A percentile compares a stretch with the other conserved stretches of the same genome.
These are phyloP conservation scores for Candida germanica DNA, from an alignment of 805 yeast genomes.

Conservation along the genomic window DNA sequence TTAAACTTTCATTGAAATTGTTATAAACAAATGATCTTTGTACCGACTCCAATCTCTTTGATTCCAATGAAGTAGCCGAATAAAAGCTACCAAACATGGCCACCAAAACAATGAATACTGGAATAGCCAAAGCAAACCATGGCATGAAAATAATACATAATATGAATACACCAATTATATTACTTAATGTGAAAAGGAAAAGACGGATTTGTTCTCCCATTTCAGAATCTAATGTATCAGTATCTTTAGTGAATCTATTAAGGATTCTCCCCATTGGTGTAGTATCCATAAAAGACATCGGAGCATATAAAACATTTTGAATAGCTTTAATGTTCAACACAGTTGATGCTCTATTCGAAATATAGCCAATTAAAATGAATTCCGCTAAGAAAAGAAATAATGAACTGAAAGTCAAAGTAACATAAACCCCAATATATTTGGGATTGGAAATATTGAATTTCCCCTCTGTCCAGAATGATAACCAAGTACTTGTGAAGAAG, in stretches of 20 bases:
- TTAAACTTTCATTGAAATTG: conserved; percentile 33
- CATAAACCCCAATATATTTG: conserved; percentile 71
- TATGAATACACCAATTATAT: conserved; percentile 52
- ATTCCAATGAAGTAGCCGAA: conserved; percentile 34
- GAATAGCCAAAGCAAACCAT: conserved; percentile 37
- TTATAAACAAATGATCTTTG: conserved; percentile 37
- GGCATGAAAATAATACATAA: conserved; percentile 35
- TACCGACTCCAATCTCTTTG: conserved; percentile 35
- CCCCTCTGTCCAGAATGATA: conserved; percentile 73
- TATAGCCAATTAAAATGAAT: conserved; percentile 46
- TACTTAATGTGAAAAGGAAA: conserved; percentile 51
- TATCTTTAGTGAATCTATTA: conserved; percentile 83
- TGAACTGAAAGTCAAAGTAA: conserved; percentile 52
- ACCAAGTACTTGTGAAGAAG: conserved; percentile 68
- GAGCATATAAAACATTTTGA: conserved; percentile 60
- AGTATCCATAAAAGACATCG: conserved; percentile 78
- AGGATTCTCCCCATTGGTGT: conserved; percentile 84
- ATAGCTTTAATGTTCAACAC: conserved; percentile 60
- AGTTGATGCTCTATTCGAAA: conserved; percentile 51
- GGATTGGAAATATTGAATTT: conserved; percentile 49
- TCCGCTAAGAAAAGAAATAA: conserved; percentile 41
- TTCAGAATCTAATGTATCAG: conserved; percentile 78
- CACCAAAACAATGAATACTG: conserved; percentile 23
- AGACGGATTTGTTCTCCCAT: conserved; percentile 65
- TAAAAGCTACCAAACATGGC: conserved; percentile 26